Percentiles rank a stretch among this genome's conserved stretches.
Conservation (phyloP, 768 basidiomycete genomes). For the Coprinopsis cinerea region DNA sequence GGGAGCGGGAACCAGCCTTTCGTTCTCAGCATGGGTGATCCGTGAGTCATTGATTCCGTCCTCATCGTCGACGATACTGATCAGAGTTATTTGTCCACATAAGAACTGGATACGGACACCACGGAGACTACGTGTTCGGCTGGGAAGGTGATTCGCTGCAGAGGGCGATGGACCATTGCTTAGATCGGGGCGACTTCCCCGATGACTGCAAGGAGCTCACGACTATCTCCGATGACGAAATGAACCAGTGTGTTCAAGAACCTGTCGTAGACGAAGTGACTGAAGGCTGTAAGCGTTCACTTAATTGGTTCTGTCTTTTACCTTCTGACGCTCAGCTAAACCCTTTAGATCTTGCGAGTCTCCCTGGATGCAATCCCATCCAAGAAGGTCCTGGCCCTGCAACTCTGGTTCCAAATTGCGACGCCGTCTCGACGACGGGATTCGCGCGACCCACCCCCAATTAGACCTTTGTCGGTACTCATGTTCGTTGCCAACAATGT, state of each 20-base stretch:
- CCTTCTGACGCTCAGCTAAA: background rate
- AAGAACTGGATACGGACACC: constrained; percentile 9
- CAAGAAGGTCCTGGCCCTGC: constrained; percentile 1
- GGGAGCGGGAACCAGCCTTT: constrained; percentile 10
- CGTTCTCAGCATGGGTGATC: constrained; percentile 10
- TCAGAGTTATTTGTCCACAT: background rate
- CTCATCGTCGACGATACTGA: background rate
- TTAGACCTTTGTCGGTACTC: too few relatives aligned
- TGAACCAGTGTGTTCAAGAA: constrained; percentile 3
- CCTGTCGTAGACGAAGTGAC: constrained; percentile 2
- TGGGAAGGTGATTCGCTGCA: constrained; percentile 11
- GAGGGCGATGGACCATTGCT: constrained; percentile 9
- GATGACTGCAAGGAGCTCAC: constrained; percentile 4
- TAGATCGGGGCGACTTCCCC: constrained; percentile 4
- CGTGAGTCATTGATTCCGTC: background rate
- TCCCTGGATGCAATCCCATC: constrained; percentile 6
- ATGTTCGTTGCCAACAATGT: too few relatives aligned
- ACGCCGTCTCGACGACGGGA: constrained; percentile 2
- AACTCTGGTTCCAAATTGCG: constrained; percentile 5
- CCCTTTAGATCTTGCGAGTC: constrained; percentile 1
- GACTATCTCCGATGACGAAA: constrained; percentile 2
- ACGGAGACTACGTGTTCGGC: constrained; percentile 11
- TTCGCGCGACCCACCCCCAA: too few relatives aligned
- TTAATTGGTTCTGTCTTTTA: background rate
- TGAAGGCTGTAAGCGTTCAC: constrained; percentile 6